Evolutionary conservation across 805 yeast genomes (phyloP).

Genomic region (Wickerhamomyces alni): DNA sequence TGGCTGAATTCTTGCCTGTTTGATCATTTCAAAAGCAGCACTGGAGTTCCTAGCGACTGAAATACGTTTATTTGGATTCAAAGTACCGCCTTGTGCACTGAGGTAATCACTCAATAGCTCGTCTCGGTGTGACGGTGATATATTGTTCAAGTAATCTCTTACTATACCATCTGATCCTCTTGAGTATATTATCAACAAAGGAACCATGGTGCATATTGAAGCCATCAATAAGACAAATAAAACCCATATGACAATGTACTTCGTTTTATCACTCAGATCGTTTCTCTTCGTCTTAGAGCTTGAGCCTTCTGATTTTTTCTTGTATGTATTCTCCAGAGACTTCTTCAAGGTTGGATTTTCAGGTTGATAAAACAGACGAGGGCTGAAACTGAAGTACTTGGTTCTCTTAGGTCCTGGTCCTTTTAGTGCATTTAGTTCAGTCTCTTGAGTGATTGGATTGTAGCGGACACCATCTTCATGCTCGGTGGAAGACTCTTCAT

Average conservation of each 20-base stretch:
- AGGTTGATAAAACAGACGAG: constrained; percentile 6
- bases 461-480: not conserved
- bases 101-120: constrained; percentile 8
- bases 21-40: too few relatives aligned
- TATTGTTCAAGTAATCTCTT: constrained; percentile 23
- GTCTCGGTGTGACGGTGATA: constrained; percentile 20
- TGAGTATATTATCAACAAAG: constrained; percentile 21
- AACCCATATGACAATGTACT: constrained; percentile 15
- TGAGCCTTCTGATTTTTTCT: not conserved
- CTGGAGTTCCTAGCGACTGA: too few relatives aligned
- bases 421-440: constrained; percentile 10
- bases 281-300: not conserved
- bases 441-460: constrained; percentile 7
- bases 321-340: constrained; percentile 1
- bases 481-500: not conserved
- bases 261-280: not conserved
- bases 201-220: constrained; percentile 13
- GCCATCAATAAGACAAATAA: constrained; percentile 13
- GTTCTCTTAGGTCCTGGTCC: too few relatives aligned
- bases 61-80: too few relatives aligned
- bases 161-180: constrained; percentile 28
- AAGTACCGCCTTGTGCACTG: too few relatives aligned
- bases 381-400: too few relatives aligned
- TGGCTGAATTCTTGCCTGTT: too few relatives aligned
- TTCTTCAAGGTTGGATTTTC: constrained; percentile 12